phyloP scores from a whole-genome alignment of 352 stramenopile species.

The Detonula confervacea region DNA sequence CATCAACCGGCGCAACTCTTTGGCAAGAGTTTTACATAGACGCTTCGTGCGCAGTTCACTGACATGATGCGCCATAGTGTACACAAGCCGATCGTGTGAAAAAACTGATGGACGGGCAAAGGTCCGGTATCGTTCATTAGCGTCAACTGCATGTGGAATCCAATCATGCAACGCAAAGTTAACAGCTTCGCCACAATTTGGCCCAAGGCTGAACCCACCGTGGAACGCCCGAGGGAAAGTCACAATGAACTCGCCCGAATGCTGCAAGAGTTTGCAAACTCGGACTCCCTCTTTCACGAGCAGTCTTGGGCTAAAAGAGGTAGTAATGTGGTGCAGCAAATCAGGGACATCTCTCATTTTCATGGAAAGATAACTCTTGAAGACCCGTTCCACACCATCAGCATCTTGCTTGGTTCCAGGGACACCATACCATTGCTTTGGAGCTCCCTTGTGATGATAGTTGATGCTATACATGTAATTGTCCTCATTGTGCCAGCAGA shows the following conservation, averaged over 20 bases:
- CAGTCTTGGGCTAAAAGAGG: constrained; percentile 87
- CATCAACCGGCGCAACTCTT: constrained; percentile 79
- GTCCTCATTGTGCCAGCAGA: constrained; percentile 99
- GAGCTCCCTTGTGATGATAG: constrained; percentile 94
- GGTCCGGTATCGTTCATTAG: constrained; percentile 83
- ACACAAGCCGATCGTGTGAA: constrained; percentile 87
- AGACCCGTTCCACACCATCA: constrained; percentile 86
- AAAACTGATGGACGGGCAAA: constrained; percentile 86
- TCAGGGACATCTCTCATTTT: constrained; percentile 92
- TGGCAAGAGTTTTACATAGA: constrained; percentile 66
- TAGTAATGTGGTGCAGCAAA: constrained; percentile 93
- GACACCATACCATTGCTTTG: constrained; percentile 98
- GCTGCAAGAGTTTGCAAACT: constrained; percentile 94
- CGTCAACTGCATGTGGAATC: constrained; percentile 75
- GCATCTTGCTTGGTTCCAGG: constrained; percentile 90
- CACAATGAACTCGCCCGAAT: constrained; percentile 97
- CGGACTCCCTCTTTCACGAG: constrained; percentile 89
- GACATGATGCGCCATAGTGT: constrained; percentile 86
- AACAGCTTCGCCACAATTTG: constrained; percentile 87
- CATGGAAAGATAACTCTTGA: constrained; percentile 91
- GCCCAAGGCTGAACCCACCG: constrained; percentile 96
- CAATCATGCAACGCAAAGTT: constrained; percentile 87
- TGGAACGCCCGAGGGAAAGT: constrained; percentile 99
- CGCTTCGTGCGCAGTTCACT: constrained; percentile 73
- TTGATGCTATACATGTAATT: constrained; percentile 99